Evolutionary conservation across 192 early-diverging fungal species (phyloP).

Genomic region (Dimargaris xerosporica): DNA sequence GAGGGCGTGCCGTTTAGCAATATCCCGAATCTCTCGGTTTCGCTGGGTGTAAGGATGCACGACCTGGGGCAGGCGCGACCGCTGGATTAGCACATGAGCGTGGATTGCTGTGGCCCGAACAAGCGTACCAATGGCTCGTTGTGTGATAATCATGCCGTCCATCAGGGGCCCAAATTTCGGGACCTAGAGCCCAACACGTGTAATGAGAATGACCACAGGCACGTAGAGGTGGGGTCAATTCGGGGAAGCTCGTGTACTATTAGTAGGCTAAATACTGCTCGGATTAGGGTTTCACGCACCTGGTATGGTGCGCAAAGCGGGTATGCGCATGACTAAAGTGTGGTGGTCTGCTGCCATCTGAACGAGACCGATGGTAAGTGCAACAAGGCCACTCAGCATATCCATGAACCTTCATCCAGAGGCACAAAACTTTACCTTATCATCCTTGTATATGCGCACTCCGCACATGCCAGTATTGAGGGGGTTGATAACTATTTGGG

Average conservation of each 20-base stretch:
- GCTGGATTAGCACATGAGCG: constrained; percentile 26
- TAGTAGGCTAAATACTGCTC: not conserved
- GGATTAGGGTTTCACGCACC: not conserved
- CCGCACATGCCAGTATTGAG: constrained; percentile 43
- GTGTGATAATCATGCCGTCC: constrained; percentile 61
- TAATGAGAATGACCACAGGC: too few relatives aligned
- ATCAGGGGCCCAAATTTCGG: constrained; percentile 78
- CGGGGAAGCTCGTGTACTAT: constrained; percentile 18
- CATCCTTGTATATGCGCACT: constrained; percentile 42
- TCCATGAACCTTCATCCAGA: not conserved
- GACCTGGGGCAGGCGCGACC: not conserved
- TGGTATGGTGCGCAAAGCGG: too few relatives aligned
- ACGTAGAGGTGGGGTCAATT: too few relatives aligned
- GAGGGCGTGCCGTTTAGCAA: too few relatives aligned
- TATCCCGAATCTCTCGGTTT: too few relatives aligned
- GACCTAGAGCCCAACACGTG: constrained; percentile 17
- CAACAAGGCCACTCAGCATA: not conserved
- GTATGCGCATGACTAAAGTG: too few relatives aligned
- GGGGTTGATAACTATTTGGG: constrained; percentile 80
- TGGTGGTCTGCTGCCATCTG: not conserved
- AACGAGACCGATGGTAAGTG: not conserved
- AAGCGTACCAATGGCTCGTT: constrained; percentile 52
- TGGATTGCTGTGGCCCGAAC: constrained; percentile 72
- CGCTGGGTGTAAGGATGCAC: too few relatives aligned
- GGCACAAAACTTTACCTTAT: constrained; percentile 15